Percentiles rank a stretch among this genome's conserved stretches.
Conservation (phyloP, 345 rosid genomes). For the Euclidium syriacum region DNA sequence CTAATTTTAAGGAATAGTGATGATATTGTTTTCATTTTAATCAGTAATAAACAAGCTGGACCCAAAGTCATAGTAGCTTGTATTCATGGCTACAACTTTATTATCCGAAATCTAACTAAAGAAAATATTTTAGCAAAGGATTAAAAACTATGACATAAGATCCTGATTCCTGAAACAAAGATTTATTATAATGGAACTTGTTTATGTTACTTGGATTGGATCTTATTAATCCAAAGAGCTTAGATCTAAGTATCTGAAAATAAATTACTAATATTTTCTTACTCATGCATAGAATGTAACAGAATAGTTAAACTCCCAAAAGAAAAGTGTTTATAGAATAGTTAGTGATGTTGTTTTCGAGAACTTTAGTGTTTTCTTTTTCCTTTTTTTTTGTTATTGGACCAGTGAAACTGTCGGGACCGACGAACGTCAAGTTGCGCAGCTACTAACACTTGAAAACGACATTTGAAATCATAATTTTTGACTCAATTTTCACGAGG, state of each 20-base stretch:
- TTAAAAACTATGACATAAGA: not conserved
- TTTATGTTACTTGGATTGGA: not conserved
- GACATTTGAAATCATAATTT: not conserved
- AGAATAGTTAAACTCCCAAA: conserved; percentile 1
- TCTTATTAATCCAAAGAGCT: not conserved
- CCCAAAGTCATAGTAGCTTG: not conserved
- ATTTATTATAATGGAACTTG: not conserved
- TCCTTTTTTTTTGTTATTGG: not conserved
- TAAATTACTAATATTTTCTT: not conserved
- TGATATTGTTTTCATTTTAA: not conserved
- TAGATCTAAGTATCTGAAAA: not conserved
- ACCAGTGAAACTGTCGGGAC: conserved; percentile 17
- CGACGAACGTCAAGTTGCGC: conserved; percentile 31
- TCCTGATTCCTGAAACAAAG: not conserved
- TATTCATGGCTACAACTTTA: not conserved
- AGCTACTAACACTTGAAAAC: conserved; percentile 1
- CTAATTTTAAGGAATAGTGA: not conserved
- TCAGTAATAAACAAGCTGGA: not conserved
- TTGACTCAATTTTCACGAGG: not conserved
- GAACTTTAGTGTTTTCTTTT: not conserved
- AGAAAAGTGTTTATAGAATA: no score
- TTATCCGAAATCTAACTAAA: not conserved
- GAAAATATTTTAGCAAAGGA: not conserved
- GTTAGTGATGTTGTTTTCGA: conserved; percentile 1
- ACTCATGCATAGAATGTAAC: not conserved